These are phyloP conservation scores for Penicillium sp. DNA, from an alignment of 2,329 filamentous ascomycete species.

Conservation along the genomic window DNA sequence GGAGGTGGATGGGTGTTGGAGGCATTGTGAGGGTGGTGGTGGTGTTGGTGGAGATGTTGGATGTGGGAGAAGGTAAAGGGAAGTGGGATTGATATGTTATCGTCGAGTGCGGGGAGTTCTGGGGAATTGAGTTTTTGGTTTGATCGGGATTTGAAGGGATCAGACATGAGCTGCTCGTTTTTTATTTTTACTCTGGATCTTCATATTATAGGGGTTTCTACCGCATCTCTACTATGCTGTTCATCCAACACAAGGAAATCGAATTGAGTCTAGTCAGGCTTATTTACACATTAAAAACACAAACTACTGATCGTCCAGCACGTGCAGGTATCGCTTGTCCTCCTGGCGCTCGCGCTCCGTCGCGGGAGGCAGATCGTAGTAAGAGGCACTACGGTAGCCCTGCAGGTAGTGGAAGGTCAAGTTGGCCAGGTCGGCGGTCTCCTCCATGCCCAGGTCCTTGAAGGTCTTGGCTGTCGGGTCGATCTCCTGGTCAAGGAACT, in stretches of 20 bases:
- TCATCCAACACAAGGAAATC: slow-evolving; percentile 35
- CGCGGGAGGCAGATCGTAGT: slow-evolving; percentile 90
- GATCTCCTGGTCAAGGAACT: slow-evolving; percentile 90
- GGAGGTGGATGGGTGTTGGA: slow-evolving; percentile 41
- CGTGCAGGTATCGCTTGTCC: slow-evolving; percentile 95
- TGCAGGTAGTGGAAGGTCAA: slow-evolving; percentile 93
- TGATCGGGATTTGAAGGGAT: not conserved
- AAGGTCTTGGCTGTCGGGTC: slow-evolving; percentile 93
- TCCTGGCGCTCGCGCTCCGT: slow-evolving; percentile 93
- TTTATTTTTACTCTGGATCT: not conserved
- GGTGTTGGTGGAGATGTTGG: too few species aligned
- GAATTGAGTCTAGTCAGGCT: slow-evolving; percentile 38
- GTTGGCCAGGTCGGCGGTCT: slow-evolving; percentile 76
- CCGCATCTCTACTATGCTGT: not conserved
- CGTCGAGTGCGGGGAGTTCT: slow-evolving; percentile 4
- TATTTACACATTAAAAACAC: slow-evolving; percentile 43
- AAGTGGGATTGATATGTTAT: slow-evolving; percentile 1
- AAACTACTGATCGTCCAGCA: slow-evolving; percentile 76
- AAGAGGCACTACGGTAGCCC: slow-evolving; percentile 82
- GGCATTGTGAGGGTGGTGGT: slow-evolving; percentile 11
- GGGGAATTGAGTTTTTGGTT: not conserved
- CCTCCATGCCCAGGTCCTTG: slow-evolving; percentile 82
- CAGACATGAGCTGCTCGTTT: not conserved
- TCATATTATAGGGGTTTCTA: not conserved
- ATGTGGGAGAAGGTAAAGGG: not conserved